Percentiles rank a stretch among this genome's conserved stretches.
phyloP scores from a whole-genome alignment of 257 asterid species.

The Buddleja alternifolia region DNA sequence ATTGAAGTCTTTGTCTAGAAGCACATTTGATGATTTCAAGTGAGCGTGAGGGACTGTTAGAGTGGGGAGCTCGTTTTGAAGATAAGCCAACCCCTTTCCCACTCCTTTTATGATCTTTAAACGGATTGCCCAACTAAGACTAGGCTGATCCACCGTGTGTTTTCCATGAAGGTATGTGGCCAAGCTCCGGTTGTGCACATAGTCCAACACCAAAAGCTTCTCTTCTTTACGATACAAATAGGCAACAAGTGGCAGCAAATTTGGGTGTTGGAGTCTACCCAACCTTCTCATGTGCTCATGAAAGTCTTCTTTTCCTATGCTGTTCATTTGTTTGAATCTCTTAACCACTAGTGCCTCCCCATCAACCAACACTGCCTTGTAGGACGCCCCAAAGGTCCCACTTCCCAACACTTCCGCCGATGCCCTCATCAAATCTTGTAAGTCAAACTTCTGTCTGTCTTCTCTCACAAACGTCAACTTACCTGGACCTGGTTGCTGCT shows the following conservation, averaged over 20 bases:
- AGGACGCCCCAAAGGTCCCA: conserved; percentile 93
- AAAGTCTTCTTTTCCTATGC: conserved; percentile 72
- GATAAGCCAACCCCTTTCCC: conserved; percentile 66
- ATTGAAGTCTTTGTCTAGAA: conserved; percentile 54
- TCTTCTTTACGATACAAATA: conserved; percentile 88
- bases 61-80: conserved; percentile 76
- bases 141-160: conserved; percentile 45
- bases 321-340: conserved; percentile 86
- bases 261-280: conserved; percentile 77
- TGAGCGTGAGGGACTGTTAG: conserved; percentile 73
- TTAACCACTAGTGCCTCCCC: conserved; percentile 86
- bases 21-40: conserved; percentile 81
- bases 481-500: conserved; percentile 45
- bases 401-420: conserved; percentile 96
- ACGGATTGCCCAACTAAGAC: conserved; percentile 68
- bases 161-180: conserved; percentile 82
- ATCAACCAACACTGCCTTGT: conserved; percentile 85
- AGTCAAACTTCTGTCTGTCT: conserved; percentile 68
- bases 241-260: conserved; percentile 79
- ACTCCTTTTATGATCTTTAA: conserved; percentile 85
- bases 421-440: conserved; percentile 89
- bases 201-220: conserved; percentile 86
- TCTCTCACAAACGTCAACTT: conserved; percentile 77
- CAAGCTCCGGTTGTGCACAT: conserved; percentile 72
- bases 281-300: conserved; percentile 96